Percentiles rank a stretch among this genome's conserved stretches.
Conservation (phyloP, 2,329 filamentous ascomycete genomes). For the Tricladium varicosporioides region DNA sequence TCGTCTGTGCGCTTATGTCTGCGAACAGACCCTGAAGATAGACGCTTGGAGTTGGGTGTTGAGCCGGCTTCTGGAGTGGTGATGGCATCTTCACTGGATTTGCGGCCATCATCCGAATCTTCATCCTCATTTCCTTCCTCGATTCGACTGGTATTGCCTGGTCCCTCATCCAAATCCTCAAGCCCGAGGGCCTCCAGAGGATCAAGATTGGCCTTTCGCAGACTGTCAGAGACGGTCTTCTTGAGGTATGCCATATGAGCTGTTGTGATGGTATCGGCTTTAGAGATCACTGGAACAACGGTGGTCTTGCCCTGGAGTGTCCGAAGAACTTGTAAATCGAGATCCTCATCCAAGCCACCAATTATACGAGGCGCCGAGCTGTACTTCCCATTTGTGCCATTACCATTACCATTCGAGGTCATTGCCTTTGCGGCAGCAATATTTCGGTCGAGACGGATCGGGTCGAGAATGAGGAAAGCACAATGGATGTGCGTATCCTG, state of each 20-base stretch:
- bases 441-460: slow-evolving; percentile 79
- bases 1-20: slow-evolving; percentile 35
- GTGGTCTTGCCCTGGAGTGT: slow-evolving; percentile 91
- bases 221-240: slow-evolving; percentile 82
- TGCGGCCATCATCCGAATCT: slow-evolving; percentile 31
- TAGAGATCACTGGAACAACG: slow-evolving; percentile 91
- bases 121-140: slow-evolving; percentile 54
- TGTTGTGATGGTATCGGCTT: slow-evolving; percentile 94
- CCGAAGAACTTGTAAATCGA: slow-evolving; percentile 87
- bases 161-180: slow-evolving; percentile 67
- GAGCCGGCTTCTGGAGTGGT: slow-evolving; percentile 29
- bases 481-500: slow-evolving; percentile 98
- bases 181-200: slow-evolving; percentile 83
- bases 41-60: slow-evolving; percentile 33
- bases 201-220: slow-evolving; percentile 83
- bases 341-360: slow-evolving; percentile 78
- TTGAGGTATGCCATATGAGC: slow-evolving; percentile 92
- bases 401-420: slow-evolving; percentile 52
- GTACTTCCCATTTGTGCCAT: slow-evolving; percentile 49
- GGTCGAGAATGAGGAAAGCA: slow-evolving; percentile 89
- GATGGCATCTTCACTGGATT: slow-evolving; percentile 38
- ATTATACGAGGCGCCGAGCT: slow-evolving; percentile 43
- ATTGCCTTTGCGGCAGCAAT: slow-evolving; percentile 63
- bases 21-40: slow-evolving; percentile 33
- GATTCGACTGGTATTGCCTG: slow-evolving; percentile 45